phyloP scores from a whole-genome alignment of 768 basidiomycete genomes.

The Agrocybe chaxingu region DNA sequence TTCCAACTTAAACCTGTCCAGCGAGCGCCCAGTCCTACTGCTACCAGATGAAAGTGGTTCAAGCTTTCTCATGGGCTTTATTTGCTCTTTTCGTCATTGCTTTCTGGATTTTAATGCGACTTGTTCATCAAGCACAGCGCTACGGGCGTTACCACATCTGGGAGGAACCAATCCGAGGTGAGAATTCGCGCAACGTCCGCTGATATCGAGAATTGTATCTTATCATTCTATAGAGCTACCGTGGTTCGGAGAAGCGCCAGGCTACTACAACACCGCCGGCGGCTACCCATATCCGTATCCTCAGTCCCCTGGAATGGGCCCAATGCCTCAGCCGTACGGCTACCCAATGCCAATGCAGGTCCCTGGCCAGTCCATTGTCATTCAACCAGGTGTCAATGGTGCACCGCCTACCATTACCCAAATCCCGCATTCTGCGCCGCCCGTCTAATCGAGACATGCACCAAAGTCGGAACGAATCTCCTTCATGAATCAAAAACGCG shows the following conservation, averaged over 20 bases:
- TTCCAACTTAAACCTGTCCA: slow-evolving; percentile 23
- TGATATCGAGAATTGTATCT: neutral
- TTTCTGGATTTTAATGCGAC: slow-evolving; percentile 51
- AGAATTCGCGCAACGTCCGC: slow-evolving; percentile 4
- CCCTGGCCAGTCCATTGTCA: slow-evolving; percentile 62
- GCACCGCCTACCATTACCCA: slow-evolving; percentile 60
- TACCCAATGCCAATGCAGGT: slow-evolving; percentile 20
- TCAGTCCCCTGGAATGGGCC: too few relatives aligned
- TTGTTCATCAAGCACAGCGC: slow-evolving; percentile 52
- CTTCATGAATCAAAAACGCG: slow-evolving; percentile 1
- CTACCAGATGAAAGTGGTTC: slow-evolving; percentile 76
- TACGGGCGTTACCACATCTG: slow-evolving; percentile 55
- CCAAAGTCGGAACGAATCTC: neutral
- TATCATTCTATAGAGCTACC: slow-evolving; percentile 49
- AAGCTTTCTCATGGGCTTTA: slow-evolving; percentile 76
- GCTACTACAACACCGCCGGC: slow-evolving; percentile 48
- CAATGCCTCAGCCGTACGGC: slow-evolving; percentile 5
- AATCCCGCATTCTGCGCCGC: slow-evolving; percentile 35
- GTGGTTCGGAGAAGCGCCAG: slow-evolving; percentile 75
- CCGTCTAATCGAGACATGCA: slow-evolving; percentile 16
- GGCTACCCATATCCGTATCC: slow-evolving; percentile 21
- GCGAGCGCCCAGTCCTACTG: slow-evolving; percentile 59
- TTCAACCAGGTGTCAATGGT: slow-evolving; percentile 65
- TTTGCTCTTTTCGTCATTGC: slow-evolving; percentile 49
- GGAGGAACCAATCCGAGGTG: slow-evolving; percentile 54